A percentile compares a stretch with the other conserved stretches of the same genome.
These are phyloP conservation scores for Brettanomyces anomalus DNA, from an alignment of 805 yeast species.

Conservation along the genomic window DNA sequence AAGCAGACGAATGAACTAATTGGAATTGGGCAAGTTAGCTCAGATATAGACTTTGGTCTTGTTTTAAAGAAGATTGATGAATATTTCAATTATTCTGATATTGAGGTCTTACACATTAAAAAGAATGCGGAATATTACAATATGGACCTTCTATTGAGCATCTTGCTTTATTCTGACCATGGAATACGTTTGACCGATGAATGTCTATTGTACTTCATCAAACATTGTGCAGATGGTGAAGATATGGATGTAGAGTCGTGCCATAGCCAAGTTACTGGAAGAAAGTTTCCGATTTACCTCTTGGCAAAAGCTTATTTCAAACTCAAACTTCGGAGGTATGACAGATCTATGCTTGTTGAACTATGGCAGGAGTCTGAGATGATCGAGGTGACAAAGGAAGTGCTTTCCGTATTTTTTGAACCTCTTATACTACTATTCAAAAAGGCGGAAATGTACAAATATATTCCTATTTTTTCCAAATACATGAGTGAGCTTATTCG, in stretches of 20 bases:
- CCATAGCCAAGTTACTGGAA: neutral
- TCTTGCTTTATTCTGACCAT: conserved; percentile 16
- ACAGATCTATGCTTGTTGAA: conserved; percentile 64
- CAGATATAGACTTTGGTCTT: conserved; percentile 2
- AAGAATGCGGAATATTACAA: conserved; percentile 19
- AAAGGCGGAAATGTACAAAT: conserved; percentile 55
- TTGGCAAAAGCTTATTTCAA: conserved; percentile 54
- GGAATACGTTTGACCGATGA: conserved; percentile 7
- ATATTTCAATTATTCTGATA: conserved; percentile 21
- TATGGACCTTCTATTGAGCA: conserved; percentile 17
- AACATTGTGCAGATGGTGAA: neutral
- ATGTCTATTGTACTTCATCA: conserved; percentile 6
- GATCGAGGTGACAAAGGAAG: conserved; percentile 62
- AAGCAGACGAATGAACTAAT: neutral
- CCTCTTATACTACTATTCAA: conserved; percentile 65
- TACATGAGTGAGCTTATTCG: conserved; percentile 61
- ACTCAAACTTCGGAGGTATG: conserved; percentile 57
- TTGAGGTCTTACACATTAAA: conserved; percentile 21
- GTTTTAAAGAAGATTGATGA: conserved; percentile 21
- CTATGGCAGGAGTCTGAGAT: conserved; percentile 83
- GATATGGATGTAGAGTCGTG: neutral
- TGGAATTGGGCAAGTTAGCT: neutral
- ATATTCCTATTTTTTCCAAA: conserved; percentile 52
- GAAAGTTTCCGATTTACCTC: conserved; percentile 27
- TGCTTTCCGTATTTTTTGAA: conserved; percentile 63